Evolutionary conservation across 352 stramenopile species (phyloP).

Genomic region (Phytophthora fragariaefolia): DNA sequence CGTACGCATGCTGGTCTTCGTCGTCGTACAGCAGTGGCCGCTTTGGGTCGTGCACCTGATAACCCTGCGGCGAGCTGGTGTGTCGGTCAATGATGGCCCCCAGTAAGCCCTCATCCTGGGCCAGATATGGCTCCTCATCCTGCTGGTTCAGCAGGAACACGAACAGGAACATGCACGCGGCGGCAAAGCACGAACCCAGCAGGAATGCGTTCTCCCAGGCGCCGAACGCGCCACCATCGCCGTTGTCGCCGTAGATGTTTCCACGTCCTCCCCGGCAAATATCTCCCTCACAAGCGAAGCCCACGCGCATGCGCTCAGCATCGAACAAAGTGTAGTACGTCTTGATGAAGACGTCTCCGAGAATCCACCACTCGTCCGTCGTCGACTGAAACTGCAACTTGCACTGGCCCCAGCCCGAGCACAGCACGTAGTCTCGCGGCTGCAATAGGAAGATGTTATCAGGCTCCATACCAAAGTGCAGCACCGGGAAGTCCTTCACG

Average conservation of each 20-base stretch:
- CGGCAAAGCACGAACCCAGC: slow-evolving; percentile 71
- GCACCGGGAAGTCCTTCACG: slow-evolving; percentile 64
- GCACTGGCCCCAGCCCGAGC: slow-evolving; percentile 76
- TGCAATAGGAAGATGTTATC: slow-evolving; percentile 89
- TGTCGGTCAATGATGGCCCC: slow-evolving; percentile 40
- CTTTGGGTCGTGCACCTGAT: slow-evolving; percentile 60
- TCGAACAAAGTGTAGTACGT: slow-evolving; percentile 94
- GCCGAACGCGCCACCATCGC: slow-evolving; percentile 48
- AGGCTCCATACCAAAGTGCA: slow-evolving; percentile 83
- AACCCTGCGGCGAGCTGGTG: slow-evolving; percentile 17
- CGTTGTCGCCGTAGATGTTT: slow-evolving; percentile 59
- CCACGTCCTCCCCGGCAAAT: slow-evolving; percentile 78
- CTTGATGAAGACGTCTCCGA: slow-evolving; percentile 92
- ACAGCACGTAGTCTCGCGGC: slow-evolving; percentile 81
- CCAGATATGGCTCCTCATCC: slow-evolving; percentile 48
- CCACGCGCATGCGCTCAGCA: slow-evolving; percentile 85
- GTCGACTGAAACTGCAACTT: slow-evolving; percentile 82
- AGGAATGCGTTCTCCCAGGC: slow-evolving; percentile 75
- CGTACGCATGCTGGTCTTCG: slow-evolving; percentile 37
- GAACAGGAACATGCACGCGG: slow-evolving; percentile 80
- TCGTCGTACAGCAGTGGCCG: slow-evolving; percentile 64
- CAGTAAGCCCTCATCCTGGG: slow-evolving; percentile 35
- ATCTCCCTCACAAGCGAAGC: slow-evolving; percentile 87
- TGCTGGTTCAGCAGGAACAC: slow-evolving; percentile 86
- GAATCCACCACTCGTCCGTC: slow-evolving; percentile 87